Percentiles rank a stretch among this genome's conserved stretches.
Conservation (phyloP, 2,329 filamentous ascomycete species). For the Trichoderma sp. region DNA sequence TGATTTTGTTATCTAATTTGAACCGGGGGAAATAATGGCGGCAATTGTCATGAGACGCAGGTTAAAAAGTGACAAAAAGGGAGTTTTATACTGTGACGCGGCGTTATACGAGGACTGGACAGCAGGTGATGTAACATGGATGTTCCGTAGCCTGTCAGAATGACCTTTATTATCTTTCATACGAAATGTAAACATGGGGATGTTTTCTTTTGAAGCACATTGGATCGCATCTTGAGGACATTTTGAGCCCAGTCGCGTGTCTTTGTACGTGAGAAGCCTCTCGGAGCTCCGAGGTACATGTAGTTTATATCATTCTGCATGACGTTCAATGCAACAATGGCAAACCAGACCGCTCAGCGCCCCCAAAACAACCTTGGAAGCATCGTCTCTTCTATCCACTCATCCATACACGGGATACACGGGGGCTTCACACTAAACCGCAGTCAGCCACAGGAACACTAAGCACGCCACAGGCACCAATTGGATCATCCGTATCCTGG, state of each 20-base stretch:
- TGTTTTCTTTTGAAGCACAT: not conserved
- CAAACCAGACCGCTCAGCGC: not conserved
- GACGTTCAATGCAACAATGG: not conserved
- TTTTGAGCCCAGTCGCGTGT: not conserved
- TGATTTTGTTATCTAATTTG: conserved; percentile 37
- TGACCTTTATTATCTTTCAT: not conserved
- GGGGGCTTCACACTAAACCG: not conserved
- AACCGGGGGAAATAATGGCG: not conserved
- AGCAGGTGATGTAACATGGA: conserved; percentile 13
- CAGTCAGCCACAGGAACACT: not conserved
- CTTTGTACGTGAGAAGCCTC: not conserved
- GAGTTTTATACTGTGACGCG: not conserved
- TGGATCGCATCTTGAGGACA: not conserved
- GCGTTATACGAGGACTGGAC: conserved; percentile 18
- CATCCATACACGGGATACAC: not conserved
- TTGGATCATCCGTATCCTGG: not conserved
- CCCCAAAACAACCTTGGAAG: not conserved
- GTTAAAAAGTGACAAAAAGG: not conserved
- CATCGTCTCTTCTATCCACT: not conserved
- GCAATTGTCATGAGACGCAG: not conserved
- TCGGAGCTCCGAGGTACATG: not conserved
- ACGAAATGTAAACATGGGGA: not conserved
- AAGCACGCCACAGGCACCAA: not conserved
- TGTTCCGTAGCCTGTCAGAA: conserved; percentile 20
- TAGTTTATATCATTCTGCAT: not conserved